These are phyloP conservation scores for Hygrocybe coccinea DNA, from an alignment of 768 basidiomycete species.

Conservation along the genomic window DNA sequence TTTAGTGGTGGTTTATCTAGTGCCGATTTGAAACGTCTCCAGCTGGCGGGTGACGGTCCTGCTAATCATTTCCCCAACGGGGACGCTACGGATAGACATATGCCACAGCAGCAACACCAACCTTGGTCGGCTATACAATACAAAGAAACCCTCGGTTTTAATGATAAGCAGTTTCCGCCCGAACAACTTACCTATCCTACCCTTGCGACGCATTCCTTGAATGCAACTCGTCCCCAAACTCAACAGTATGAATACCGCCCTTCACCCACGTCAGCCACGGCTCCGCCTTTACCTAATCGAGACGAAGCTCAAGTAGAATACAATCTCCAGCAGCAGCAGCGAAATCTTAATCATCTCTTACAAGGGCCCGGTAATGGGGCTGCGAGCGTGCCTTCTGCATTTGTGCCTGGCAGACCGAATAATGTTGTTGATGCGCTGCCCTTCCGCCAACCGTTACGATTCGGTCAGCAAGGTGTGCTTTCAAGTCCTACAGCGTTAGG, in stretches of 20 bases:
- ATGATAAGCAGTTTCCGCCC: constrained; percentile 40
- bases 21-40: constrained; percentile 70
- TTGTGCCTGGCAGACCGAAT: constrained; percentile 49
- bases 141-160: constrained; percentile 37
- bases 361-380: constrained; percentile 28
- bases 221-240: constrained; percentile 48
- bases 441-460: constrained; percentile 63
- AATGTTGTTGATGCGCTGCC: constrained; percentile 43
- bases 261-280: constrained; percentile 32
- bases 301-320: constrained; percentile 55
- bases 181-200: constrained; percentile 62
- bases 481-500: constrained; percentile 51
- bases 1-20: constrained; percentile 74
- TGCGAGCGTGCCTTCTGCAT: constrained; percentile 40
- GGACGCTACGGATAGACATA: constrained; percentile 31
- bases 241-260: constrained; percentile 51
- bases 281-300: constrained; percentile 29
- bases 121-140: constrained; percentile 50
- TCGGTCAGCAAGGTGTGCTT: constrained; percentile 49
- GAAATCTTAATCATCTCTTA: constrained; percentile 47
- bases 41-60: constrained; percentile 54
- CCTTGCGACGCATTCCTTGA: constrained; percentile 44
- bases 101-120: constrained; percentile 42
- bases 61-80: constrained; percentile 21
- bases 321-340: constrained; percentile 47